A percentile compares a stretch with the other conserved stretches of the same genome.
phyloP scores from a whole-genome alignment of 345 rosid genomes.

The Iberis pinnata region DNA sequence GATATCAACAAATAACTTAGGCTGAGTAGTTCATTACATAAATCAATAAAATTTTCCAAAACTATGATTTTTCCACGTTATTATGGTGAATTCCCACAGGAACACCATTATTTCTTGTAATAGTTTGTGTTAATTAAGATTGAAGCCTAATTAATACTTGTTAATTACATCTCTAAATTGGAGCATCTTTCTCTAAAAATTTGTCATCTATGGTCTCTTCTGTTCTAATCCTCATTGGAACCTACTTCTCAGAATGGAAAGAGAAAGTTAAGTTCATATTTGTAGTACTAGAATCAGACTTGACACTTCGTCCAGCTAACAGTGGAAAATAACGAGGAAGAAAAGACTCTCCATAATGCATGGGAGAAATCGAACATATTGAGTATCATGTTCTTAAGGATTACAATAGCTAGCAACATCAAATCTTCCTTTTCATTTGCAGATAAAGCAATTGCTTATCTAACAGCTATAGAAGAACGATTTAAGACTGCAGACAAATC shows the following conservation, averaged over 20 bases:
- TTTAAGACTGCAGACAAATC: neutral
- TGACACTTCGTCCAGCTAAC: neutral
- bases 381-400: neutral
- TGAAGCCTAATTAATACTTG: slow-evolving; percentile 2
- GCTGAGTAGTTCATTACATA: neutral
- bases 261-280: slow-evolving; percentile 3
- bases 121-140: neutral
- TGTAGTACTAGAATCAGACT: slow-evolving; percentile 1
- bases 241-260: slow-evolving; percentile 9
- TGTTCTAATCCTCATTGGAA: neutral
- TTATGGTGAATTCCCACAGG: neutral
- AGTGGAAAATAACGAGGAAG: neutral
- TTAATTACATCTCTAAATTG: neutral
- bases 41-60: too few relatives aligned
- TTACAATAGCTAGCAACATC: neutral
- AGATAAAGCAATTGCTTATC: neutral
- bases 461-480: neutral
- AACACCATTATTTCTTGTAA: neutral
- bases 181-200: neutral
- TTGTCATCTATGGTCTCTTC: neutral
- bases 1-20: neutral
- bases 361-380: slow-evolving; percentile 4
- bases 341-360: neutral
- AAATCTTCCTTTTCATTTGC: neutral
- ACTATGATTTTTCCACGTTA: neutral